These are phyloP conservation scores for Salvia miltiorrhiza DNA, from an alignment of 257 asterid genomes.

Conservation along the genomic window DNA sequence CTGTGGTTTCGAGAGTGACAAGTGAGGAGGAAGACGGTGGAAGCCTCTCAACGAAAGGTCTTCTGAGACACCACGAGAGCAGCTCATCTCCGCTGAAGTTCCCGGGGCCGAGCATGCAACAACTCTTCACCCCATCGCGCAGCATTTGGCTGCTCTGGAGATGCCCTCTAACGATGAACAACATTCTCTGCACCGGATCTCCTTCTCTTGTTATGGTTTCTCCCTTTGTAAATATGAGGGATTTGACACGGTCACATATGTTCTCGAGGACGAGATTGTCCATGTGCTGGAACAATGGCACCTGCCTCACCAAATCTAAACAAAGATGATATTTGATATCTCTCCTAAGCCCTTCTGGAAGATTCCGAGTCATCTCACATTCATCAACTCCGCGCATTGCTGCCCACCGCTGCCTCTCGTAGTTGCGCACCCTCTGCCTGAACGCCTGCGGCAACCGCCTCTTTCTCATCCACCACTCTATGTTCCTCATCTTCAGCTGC, in stretches of 20 bases:
- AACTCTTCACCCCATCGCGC: slow-evolving; percentile 75
- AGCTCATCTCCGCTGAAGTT: slow-evolving; percentile 98
- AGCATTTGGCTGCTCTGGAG: slow-evolving; percentile 95
- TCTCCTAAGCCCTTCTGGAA: slow-evolving; percentile 88
- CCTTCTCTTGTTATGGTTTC: slow-evolving; percentile 93
- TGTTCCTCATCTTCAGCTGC: slow-evolving; percentile 93
- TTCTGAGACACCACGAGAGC: slow-evolving; percentile 83
- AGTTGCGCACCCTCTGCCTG: slow-evolving; percentile 77
- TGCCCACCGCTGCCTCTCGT: slow-evolving; percentile 92
- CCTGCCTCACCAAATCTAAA: slow-evolving; percentile 90
- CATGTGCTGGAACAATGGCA: slow-evolving; percentile 95
- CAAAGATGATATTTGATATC: slow-evolving; percentile 96
- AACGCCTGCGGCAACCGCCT: slow-evolving; percentile 56
- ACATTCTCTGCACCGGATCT: slow-evolving; percentile 89
- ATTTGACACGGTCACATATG: slow-evolving; percentile 90
- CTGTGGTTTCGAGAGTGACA: slow-evolving; percentile 78
- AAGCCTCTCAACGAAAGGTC: slow-evolving; percentile 84
- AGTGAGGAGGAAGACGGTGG: slow-evolving; percentile 86
- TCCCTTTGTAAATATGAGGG: slow-evolving; percentile 87
- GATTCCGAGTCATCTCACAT: slow-evolving; percentile 79
- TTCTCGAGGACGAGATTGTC: slow-evolving; percentile 88
- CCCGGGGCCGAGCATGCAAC: slow-evolving; percentile 98
- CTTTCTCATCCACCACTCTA: slow-evolving; percentile 99
- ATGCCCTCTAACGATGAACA: slow-evolving; percentile 92
- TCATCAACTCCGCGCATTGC: slow-evolving; percentile 98